Evolutionary conservation across 2,329 filamentous ascomycete species (phyloP).

Genomic region (Ophiocordyceps sinensis): DNA sequence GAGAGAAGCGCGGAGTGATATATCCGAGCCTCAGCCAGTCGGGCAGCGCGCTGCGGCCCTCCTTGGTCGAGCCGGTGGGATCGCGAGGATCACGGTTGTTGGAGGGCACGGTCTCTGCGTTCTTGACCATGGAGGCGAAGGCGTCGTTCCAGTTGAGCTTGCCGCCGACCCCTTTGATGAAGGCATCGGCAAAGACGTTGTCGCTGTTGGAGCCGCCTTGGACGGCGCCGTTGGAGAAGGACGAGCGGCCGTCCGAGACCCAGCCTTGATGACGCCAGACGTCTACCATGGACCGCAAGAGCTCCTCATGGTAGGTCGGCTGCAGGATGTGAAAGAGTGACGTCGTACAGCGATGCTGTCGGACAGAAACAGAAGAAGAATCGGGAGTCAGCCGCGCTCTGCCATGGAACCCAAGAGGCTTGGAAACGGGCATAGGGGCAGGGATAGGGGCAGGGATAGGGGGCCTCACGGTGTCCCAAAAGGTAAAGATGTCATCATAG

Average conservation of each 20-base stretch:
- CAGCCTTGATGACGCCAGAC: conserved; percentile 52
- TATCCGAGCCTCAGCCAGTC: conserved; percentile 53
- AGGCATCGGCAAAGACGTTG: conserved; percentile 59
- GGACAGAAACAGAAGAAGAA: conserved; percentile 2
- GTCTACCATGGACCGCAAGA: conserved; percentile 53
- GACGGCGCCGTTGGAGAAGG: conserved; percentile 53
- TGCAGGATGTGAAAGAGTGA: conserved; percentile 51
- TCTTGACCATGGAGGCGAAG: conserved; percentile 48
- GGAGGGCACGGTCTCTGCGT: conserved; percentile 48
- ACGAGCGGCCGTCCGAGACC: conserved; percentile 51
- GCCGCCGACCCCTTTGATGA: conserved; percentile 51
- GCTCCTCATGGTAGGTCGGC: conserved; percentile 46
- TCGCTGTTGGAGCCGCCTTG: conserved; percentile 60
- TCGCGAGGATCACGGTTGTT: conserved; percentile 45
- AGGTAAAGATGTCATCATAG: conserved; percentile 57
- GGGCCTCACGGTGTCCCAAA: conserved; percentile 38
- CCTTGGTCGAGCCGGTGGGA: conserved; percentile 45
- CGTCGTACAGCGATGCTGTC: conserved; percentile 47
- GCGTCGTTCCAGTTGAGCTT: conserved; percentile 49
- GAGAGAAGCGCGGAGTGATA: conserved; percentile 46
- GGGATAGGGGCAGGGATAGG: background rate
- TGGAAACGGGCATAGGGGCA: background rate
- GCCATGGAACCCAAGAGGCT: background rate
- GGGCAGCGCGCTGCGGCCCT: conserved; percentile 53
- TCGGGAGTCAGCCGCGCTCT: no score